Conservation (phyloP, 2,329 filamentous ascomycete species). For the Penicillium sclerotigenum region DNA sequence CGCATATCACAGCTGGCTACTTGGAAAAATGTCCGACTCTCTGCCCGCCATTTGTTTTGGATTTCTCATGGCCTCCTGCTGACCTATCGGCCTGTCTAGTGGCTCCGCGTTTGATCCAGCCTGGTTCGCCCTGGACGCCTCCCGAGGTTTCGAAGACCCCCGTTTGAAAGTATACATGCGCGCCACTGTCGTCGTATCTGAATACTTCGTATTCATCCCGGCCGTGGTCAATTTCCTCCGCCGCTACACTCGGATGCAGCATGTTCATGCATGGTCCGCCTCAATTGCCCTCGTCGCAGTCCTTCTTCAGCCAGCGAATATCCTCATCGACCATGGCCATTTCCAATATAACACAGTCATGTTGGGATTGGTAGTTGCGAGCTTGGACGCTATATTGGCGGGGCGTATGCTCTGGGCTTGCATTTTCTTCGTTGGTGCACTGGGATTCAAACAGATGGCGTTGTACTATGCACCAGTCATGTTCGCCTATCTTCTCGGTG, state of each 20-base stretch:
- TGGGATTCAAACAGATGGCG: conserved; percentile 99
- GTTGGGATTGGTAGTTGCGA: conserved; percentile 84
- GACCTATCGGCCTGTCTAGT: conserved; percentile 37
- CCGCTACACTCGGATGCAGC: conserved; percentile 71
- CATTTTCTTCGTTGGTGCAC: conserved; percentile 85
- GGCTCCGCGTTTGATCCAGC: conserved; percentile 72
- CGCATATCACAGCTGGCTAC: conserved; percentile 96
- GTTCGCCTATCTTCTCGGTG: conserved; percentile 85
- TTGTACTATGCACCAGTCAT: conserved; percentile 93
- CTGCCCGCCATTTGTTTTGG: neutral
- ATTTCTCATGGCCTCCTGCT: neutral
- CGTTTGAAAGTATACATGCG: conserved; percentile 93
- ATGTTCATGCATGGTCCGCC: conserved; percentile 75
- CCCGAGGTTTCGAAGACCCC: conserved; percentile 75
- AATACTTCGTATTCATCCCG: conserved; percentile 86
- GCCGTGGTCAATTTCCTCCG: conserved; percentile 81
- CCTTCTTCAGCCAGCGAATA: conserved; percentile 84
- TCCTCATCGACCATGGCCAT: conserved; percentile 90
- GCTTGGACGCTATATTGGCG: conserved; percentile 83
- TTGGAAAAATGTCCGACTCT: conserved; percentile 69
- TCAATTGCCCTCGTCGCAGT: conserved; percentile 85
- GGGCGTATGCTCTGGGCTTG: conserved; percentile 83
- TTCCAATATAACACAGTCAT: conserved; percentile 99
- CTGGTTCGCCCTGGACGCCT: conserved; percentile 85
- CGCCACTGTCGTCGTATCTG: conserved; percentile 82